These are phyloP conservation scores for Diaporthe nobilis DNA, from an alignment of 2,329 filamentous ascomycete genomes.

Conservation along the genomic window DNA sequence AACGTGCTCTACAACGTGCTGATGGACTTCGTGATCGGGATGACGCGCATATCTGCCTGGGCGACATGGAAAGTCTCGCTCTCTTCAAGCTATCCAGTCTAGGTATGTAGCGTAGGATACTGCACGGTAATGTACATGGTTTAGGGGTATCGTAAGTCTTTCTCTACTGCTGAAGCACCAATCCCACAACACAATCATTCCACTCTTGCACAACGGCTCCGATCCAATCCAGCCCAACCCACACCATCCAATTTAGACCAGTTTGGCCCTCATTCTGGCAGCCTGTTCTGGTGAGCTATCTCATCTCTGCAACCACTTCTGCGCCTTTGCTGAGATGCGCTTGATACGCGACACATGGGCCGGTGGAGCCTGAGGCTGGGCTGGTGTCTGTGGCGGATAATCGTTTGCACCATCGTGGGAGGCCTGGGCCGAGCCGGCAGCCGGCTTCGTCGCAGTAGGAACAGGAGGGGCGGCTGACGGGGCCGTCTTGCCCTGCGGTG, in stretches of 20 bases:
- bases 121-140: background rate
- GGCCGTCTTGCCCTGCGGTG: background rate
- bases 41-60: too few species aligned
- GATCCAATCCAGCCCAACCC: background rate
- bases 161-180: conserved; percentile 12
- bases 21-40: too few species aligned
- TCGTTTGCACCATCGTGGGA: background rate
- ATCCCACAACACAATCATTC: background rate
- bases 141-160: background rate
- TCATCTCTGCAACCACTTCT: conserved; percentile 37
- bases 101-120: background rate
- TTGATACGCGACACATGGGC: conserved; percentile 27
- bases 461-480: background rate
- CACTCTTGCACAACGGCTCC: background rate
- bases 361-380: background rate
- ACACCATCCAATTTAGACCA: too few species aligned
- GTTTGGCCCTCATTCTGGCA: background rate
- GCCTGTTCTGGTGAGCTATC: background rate
- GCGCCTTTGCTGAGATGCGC: conserved; percentile 37
- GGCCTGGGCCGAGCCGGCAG: background rate
- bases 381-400: background rate
- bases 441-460: conserved; percentile 16
- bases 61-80: background rate
- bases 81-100: background rate
- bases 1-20: too few species aligned